Evolutionary conservation across 345 rosid species (phyloP).

Genomic region (Eucalyptus camaldulensis): DNA sequence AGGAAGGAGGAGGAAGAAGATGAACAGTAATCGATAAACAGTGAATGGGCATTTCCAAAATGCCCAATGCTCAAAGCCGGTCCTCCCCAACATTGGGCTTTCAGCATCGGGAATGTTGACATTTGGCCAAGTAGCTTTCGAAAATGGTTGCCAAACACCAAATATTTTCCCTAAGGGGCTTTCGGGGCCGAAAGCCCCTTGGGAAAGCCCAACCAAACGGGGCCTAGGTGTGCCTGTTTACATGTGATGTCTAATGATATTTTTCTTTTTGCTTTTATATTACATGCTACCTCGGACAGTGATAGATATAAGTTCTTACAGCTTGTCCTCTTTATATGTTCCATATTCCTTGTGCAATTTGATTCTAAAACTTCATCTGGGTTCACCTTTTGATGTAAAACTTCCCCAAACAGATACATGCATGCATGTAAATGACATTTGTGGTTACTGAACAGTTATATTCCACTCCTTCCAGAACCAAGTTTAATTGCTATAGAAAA

Average conservation of each 20-base stretch:
- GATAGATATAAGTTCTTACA: not conserved
- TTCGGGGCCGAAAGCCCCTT: too few species aligned
- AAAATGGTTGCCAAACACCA: too few species aligned
- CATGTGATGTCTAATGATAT: not conserved
- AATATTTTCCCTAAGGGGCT: too few species aligned
- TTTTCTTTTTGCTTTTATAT: not conserved
- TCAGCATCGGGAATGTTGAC: too few species aligned
- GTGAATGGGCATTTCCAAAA: too few species aligned
- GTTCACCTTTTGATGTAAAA: not conserved
- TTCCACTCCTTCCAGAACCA: not conserved
- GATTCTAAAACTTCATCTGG: not conserved
- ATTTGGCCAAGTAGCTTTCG: too few species aligned
- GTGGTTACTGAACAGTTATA: not conserved
- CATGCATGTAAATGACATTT: not conserved
- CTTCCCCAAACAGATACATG: not conserved
- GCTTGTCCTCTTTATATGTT: not conserved
- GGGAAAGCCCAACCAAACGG: too few species aligned
- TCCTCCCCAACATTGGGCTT: too few species aligned
- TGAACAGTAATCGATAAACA: too few species aligned
- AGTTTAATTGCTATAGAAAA: not conserved
- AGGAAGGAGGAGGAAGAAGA: too few species aligned
- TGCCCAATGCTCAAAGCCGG: too few species aligned
- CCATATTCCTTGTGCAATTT: not conserved
- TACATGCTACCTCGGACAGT: not conserved
- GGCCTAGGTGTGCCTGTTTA: not conserved